Base-by-base conservation (phyloP, 2,329 filamentous ascomycete genomes). In the Sclerotinia spermophila region DNA sequence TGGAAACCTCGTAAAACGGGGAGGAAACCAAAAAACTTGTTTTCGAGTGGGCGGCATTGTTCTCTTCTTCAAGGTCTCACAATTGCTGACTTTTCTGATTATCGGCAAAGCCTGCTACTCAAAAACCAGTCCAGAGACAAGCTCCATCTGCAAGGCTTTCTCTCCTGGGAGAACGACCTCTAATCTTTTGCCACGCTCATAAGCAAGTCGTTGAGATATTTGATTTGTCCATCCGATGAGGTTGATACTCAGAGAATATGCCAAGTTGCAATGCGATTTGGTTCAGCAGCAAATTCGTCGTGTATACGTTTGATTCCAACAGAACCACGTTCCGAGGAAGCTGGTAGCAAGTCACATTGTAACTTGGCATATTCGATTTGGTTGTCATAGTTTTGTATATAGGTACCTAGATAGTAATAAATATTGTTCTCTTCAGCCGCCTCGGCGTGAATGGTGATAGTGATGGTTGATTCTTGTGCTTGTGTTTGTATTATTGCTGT, bases 261-360 rank as follows among this genome's bases (percentile, higher is more conserved):
- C 87, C 68, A 81, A 85, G 79, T 79, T 86, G 0, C 90, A 93
- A 78, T 88, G 88, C 70, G 84, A 87, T 3, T 83, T 93, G 1
- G 85, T 93, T 1, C 81, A 86, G 68, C 82, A 84, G 44, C 90
- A 92, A 74, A 85, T 93, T 53, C 79, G 83, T 15, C 84, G 87
- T 0, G 85, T 94, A 64, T 84, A 90, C 73, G 80, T 81, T 0
- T 93, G 90, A 90, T 87, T 85, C 71, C 81, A 85, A 42, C 76
- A 80, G 5, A 87, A 89, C 72, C 75, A 80, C 75, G 73, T 17
- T 75, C 72, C 1, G 80, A 79, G 1, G 71, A 76, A 30, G 75
- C 79, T 5, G 84, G 84, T 0, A 60, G 13, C 13, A 40, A 62
- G 42, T 62, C 27, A 33, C 21, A 35, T 62, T 62, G 42, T 2